phyloP scores from a whole-genome alignment of 2,329 filamentous ascomycete species.

The Penicillium digitatum region DNA sequence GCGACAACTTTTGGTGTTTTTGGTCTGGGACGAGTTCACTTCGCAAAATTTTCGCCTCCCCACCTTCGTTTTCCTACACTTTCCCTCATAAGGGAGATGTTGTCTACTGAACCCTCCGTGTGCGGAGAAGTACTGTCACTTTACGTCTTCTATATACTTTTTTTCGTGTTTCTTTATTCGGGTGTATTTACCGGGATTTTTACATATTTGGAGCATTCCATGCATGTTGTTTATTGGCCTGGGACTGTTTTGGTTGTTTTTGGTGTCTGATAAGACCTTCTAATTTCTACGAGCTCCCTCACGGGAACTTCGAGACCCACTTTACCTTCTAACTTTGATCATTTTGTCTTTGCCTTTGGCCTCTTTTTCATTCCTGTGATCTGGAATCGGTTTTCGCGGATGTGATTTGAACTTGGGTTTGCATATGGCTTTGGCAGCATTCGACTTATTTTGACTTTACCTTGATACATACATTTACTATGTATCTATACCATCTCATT shows the following conservation, averaged over 20 bases:
- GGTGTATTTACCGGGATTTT: constrained; percentile 18
- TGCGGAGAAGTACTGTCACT: constrained; percentile 19
- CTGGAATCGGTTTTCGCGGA: constrained; percentile 14
- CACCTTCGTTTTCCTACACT: constrained; percentile 2
- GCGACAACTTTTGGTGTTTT: constrained; percentile 18
- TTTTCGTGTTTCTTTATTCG: constrained; percentile 22
- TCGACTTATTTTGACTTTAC: constrained; percentile 14
- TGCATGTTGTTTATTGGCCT: constrained; percentile 27
- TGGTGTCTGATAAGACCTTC: constrained; percentile 24
- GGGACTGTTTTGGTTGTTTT: constrained; percentile 18
- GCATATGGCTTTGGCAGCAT: constrained; percentile 26
- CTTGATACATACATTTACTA: background rate
- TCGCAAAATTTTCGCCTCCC: constrained; percentile 12
- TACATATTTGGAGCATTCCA: constrained; percentile 26
- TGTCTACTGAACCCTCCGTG: constrained; percentile 14
- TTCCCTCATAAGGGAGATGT: background rate
- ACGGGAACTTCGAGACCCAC: constrained; percentile 8
- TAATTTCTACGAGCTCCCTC: constrained; percentile 19
- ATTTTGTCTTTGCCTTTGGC: constrained; percentile 8
- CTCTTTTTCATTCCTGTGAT: constrained; percentile 4
- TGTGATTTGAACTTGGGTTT: constrained; percentile 24
- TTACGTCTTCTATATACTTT: constrained; percentile 20
- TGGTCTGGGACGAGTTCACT: constrained; percentile 21
- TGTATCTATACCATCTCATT: constrained; percentile 4
- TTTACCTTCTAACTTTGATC: constrained; percentile 11